phyloP scores from a whole-genome alignment of 805 yeast genomes.

The Wickerhamiella cacticola region DNA sequence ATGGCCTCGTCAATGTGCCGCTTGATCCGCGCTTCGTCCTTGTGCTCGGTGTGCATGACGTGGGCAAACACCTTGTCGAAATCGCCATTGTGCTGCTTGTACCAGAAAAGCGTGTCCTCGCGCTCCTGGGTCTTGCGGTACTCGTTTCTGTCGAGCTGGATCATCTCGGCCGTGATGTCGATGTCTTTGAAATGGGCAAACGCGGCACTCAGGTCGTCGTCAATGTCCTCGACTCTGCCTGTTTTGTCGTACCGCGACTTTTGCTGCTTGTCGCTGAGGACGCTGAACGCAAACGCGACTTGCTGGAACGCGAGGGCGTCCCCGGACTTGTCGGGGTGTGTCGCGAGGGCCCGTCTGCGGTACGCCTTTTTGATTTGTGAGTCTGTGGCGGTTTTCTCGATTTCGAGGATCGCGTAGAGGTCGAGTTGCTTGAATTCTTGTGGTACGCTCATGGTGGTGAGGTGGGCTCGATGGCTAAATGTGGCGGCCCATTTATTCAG shows the following conservation, averaged over 20 bases:
- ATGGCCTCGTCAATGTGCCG: conserved; percentile 39
- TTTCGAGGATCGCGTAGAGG: conserved; percentile 25
- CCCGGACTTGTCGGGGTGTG: conserved; percentile 59
- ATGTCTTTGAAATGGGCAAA: conserved; percentile 29
- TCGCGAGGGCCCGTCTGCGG: conserved; percentile 46
- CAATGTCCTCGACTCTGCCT: conserved; percentile 44
- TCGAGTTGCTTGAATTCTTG: conserved; percentile 24
- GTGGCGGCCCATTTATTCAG: no score
- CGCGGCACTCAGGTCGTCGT: conserved; percentile 29
- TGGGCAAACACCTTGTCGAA: conserved; percentile 57
- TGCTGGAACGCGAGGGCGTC: conserved; percentile 42
- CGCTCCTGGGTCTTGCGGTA: conserved; percentile 42
- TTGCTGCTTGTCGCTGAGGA: conserved; percentile 47
- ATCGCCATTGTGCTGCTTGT: conserved; percentile 52
- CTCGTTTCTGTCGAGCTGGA: conserved; percentile 51
- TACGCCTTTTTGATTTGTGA: conserved; percentile 55
- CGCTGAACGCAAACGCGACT: conserved; percentile 62
- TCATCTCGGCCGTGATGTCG: conserved; percentile 33
- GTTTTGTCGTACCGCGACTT: conserved; percentile 55
- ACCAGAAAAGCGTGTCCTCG: conserved; percentile 49
- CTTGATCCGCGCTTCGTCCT: conserved; percentile 52
- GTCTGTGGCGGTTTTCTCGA: conserved; percentile 23
- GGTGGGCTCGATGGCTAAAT: background rate
- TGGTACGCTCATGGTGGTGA: conserved; percentile 20
- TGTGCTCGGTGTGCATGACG: conserved; percentile 62